Conservation (phyloP, 176 grass and related monocot genomes). For the Aegilops bicornis region DNA sequence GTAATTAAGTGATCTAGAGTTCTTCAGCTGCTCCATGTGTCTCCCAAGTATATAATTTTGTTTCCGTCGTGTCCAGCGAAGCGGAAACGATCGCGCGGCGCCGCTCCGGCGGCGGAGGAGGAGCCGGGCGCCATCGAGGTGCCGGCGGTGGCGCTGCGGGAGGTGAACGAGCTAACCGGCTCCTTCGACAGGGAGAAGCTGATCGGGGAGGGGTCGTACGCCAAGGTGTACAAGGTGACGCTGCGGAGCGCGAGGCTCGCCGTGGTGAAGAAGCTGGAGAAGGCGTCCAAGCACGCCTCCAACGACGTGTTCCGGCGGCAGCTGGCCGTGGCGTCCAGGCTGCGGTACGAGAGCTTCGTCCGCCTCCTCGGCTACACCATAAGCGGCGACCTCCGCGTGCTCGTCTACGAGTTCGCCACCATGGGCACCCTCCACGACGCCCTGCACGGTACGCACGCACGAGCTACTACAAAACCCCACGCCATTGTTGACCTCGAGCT, state of each 20-base stretch:
- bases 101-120: neutral
- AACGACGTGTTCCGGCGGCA: conserved; percentile 45
- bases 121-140: conserved; percentile 38
- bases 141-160: conserved; percentile 36
- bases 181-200: conserved; percentile 32
- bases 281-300: conserved; percentile 38
- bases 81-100: neutral
- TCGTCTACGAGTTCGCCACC: conserved; percentile 56
- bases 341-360: conserved; percentile 48
- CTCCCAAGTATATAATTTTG: no score
- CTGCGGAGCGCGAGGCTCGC: conserved; percentile 23
- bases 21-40: neutral
- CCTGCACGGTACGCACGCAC: conserved; percentile 32
- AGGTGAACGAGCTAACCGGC: conserved; percentile 47
- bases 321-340: conserved; percentile 43
- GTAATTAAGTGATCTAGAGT: neutral
- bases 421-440: conserved; percentile 62
- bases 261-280: conserved; percentile 56
- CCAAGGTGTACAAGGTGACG: conserved; percentile 47
- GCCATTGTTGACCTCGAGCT: neutral
- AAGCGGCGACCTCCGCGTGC: conserved; percentile 35
- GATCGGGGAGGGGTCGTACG: conserved; percentile 59
- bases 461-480: no score
- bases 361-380: conserved; percentile 46
- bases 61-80: neutral